These are phyloP conservation scores for Camellia japonica DNA, from an alignment of 148 eudicot genomes.

Conservation along the genomic window DNA sequence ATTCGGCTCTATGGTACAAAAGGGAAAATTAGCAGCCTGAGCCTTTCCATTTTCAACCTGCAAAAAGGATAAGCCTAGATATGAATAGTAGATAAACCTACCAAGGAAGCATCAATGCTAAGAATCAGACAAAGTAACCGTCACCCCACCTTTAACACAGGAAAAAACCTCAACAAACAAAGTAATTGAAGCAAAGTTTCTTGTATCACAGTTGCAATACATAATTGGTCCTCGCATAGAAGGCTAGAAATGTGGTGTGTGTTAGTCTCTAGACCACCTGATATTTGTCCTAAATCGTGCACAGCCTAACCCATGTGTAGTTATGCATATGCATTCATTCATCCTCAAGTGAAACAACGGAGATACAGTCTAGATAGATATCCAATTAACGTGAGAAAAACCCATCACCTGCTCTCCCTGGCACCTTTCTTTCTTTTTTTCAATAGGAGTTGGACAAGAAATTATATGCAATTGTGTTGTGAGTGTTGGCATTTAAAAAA, in stretches of 20 bases:
- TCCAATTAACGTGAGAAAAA: too few relatives aligned
- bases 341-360: too few relatives aligned
- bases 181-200: not conserved
- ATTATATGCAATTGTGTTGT: not conserved
- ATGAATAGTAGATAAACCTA: not conserved
- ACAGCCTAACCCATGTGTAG: too few relatives aligned
- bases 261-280: not conserved
- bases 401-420: too few relatives aligned
- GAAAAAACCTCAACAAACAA: too few relatives aligned
- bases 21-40: conserved; percentile 98
- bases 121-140: not conserved
- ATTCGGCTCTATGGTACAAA: conserved; percentile 96
- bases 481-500: not conserved
- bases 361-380: too few relatives aligned
- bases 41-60: conserved; percentile 99
- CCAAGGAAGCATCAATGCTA: not conserved
- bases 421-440: not conserved
- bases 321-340: too few relatives aligned
- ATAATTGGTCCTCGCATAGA: too few relatives aligned
- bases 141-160: too few relatives aligned
- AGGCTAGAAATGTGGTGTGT: not conserved
- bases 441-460: not conserved
- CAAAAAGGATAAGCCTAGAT: conserved; percentile 1
- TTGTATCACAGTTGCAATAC: not conserved
- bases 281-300: not conserved